Conservation (phyloP, 352 stramenopile species). For the Globisporangium spinosum region DNA sequence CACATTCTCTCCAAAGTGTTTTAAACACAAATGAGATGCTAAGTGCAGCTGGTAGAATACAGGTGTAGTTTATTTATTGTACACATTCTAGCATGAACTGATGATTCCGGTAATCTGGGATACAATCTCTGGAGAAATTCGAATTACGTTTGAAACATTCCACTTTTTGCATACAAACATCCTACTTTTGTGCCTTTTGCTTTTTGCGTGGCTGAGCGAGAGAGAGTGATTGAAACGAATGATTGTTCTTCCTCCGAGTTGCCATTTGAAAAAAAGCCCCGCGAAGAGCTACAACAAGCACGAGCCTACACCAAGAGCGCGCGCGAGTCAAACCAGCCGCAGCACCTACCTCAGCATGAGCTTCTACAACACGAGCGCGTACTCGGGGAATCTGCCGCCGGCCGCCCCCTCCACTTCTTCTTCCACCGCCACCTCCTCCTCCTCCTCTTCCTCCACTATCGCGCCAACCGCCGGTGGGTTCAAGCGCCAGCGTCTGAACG, state of each 20-base stretch:
- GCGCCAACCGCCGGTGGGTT: constrained; percentile 16
- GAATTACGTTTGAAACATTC: constrained; percentile 5
- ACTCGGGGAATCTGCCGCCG: not conserved
- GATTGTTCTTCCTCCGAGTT: constrained; percentile 16
- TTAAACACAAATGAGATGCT: not conserved
- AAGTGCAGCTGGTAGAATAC: not conserved
- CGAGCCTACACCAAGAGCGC: not conserved
- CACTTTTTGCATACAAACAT: not conserved
- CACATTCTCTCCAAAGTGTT: not conserved
- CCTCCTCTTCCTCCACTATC: not conserved
- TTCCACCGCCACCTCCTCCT: not conserved
- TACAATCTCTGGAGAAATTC: not conserved
- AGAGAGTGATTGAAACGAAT: constrained; percentile 21
- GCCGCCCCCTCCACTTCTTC: not conserved
- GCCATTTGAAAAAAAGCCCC: constrained; percentile 19
- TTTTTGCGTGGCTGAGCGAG: constrained; percentile 12
- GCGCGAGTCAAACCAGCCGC: not conserved
- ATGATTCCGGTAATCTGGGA: not conserved
- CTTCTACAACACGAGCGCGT: constrained; percentile 13
- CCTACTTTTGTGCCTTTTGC: not conserved
- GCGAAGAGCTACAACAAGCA: constrained; percentile 14
- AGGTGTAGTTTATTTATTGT: not conserved
- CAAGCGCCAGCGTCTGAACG: constrained; percentile 57
- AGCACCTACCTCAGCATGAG: not conserved
- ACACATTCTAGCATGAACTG: not conserved